These are phyloP conservation scores for Auricularia heimuer DNA, from an alignment of 768 basidiomycete species.

Conservation along the genomic window DNA sequence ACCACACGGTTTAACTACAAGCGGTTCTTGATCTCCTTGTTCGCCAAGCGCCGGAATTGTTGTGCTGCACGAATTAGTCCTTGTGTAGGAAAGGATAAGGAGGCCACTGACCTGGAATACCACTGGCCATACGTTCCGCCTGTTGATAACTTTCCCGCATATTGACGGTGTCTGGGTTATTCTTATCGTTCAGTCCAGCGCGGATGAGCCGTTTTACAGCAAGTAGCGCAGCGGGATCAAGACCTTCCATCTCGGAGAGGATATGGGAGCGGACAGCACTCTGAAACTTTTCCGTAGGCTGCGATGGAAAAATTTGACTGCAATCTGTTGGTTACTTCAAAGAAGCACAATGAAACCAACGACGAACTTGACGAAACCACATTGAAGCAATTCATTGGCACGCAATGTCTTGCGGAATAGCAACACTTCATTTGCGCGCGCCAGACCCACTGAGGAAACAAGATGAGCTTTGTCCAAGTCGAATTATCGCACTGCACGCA, in stretches of 20 bases:
- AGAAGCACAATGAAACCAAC: background rate
- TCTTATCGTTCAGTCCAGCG: conserved; percentile 49
- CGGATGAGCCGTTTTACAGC: conserved; percentile 44
- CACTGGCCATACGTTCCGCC: conserved; percentile 53
- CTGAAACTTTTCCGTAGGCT: conserved; percentile 45
- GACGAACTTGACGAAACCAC: conserved; percentile 56
- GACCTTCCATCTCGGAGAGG: conserved; percentile 44
- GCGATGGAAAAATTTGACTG: conserved; percentile 52
- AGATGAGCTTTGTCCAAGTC: no score
- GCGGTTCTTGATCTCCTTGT: background rate
- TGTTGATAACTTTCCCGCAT: conserved; percentile 63
- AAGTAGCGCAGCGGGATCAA: conserved; percentile 47
- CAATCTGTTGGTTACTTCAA: conserved; percentile 2
- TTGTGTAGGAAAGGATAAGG: no score
- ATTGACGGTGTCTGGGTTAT: conserved; percentile 53
- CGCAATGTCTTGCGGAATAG: conserved; percentile 59
- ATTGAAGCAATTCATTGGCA: conserved; percentile 45
- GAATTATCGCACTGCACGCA: conserved; percentile 19
- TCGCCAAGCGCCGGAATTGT: background rate
- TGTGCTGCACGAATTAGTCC: background rate
- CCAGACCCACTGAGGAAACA: conserved; percentile 44
- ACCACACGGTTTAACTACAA: background rate
- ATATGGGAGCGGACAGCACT: conserved; percentile 37
- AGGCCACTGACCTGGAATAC: conserved; percentile 34
- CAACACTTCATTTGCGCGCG: conserved; percentile 61